Conservation (phyloP, 345 rosid species). For the Murraya koenigii region DNA sequence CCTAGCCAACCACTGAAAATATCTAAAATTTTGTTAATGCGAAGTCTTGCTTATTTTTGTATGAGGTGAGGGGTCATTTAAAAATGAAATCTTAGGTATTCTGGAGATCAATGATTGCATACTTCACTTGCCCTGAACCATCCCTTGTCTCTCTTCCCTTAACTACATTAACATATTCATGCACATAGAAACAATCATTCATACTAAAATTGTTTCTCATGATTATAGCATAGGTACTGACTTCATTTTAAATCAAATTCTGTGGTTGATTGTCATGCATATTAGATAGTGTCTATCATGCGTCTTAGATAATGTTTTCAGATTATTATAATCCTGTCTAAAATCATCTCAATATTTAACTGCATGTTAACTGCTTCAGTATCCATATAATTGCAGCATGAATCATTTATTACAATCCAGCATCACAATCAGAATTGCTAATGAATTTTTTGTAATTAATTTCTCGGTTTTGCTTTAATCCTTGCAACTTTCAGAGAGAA, state of each 20-base stretch:
- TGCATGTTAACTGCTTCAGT: conserved; percentile 2
- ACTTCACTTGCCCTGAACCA: background rate
- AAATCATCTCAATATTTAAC: background rate
- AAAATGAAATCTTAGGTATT: background rate
- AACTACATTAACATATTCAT: background rate
- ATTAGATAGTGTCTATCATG: background rate
- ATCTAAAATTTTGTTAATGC: background rate
- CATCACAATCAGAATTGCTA: background rate
- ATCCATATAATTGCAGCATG: background rate
- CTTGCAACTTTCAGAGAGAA: conserved; percentile 61
- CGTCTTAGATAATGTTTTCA: background rate
- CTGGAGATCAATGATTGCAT: background rate
- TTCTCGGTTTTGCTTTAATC: background rate
- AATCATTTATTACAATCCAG: background rate
- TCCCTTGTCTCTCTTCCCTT: background rate
- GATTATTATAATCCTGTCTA: background rate
- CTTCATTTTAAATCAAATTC: background rate
- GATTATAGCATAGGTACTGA: background rate
- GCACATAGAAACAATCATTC: background rate
- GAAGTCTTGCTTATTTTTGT: background rate
- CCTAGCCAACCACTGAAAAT: background rate
- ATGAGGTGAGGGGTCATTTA: background rate
- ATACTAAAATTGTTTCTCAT: background rate
- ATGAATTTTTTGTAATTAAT: background rate
- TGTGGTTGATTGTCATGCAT: background rate